phyloP scores from a whole-genome alignment of 2,329 filamentous ascomycete genomes.

The Colletotrichum falcatum region DNA sequence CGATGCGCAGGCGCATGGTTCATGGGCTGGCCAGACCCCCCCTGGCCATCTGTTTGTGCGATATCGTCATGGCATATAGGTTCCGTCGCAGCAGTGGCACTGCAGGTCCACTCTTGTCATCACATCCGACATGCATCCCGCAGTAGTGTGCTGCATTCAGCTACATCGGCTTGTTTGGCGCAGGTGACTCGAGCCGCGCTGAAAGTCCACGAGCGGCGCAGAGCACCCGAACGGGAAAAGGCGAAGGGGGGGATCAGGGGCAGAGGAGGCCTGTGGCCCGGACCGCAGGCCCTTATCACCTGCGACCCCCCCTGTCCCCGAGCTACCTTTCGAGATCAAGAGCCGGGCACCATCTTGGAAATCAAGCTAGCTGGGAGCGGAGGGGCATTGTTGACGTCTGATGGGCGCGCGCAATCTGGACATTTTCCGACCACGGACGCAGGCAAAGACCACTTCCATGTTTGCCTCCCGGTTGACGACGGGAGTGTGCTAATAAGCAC shows the following conservation, averaged over 20 bases:
- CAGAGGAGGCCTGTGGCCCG: background rate
- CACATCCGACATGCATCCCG: background rate
- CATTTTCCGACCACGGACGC: background rate
- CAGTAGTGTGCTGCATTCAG: background rate
- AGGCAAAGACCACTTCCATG: background rate
- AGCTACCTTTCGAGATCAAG: background rate
- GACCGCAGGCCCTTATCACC: background rate
- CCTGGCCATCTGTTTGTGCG: no score
- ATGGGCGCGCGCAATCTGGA: background rate
- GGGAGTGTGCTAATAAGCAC: background rate
- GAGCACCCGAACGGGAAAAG: background rate
- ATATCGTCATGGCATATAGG: no score
- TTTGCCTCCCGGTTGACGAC: background rate
- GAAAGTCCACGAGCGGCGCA: background rate
- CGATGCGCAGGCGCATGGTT: background rate
- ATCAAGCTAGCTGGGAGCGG: background rate
- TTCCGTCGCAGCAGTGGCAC: no score
- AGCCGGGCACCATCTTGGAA: background rate
- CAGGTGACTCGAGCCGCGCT: background rate
- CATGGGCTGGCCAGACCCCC: background rate
- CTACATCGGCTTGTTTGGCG: background rate
- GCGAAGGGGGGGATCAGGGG: background rate
- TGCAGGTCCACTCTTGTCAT: no score
- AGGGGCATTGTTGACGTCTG: background rate
- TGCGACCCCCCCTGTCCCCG: background rate